Evolutionary conservation across 2,329 filamentous ascomycete species (phyloP), one percentile per base, ranked within the genome.

Genomic region (Cladosporium phlei): DNA sequence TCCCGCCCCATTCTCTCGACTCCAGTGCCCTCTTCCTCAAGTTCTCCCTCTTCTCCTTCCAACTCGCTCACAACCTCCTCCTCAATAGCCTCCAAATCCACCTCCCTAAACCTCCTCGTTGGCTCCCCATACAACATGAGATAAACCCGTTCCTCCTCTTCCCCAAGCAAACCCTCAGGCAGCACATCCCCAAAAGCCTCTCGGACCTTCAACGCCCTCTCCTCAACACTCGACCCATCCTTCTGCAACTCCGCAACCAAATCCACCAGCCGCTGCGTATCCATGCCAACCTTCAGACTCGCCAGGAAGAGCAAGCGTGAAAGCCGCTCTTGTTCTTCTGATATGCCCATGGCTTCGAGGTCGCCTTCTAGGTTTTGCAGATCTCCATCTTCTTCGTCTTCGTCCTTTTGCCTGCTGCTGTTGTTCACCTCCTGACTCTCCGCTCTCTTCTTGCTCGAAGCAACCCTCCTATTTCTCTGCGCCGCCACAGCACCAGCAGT

Each of bases 121-220:
- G 89, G 88, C 25, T 82, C 74, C 1, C 90, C 91, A 63, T 93
- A 96, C 12, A 95, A 69, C 53, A 88, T 76, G 60, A 85, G 81
- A 65, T 95, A 95, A 1, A 95, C 69, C 38, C 70, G 71, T 58
- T 85, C 82, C 64, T 95, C 89, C 44, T 85, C 78, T 1, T 76
- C 73, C 25, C 74, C 81, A 42, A 96, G 66, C 56, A 87, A 80
- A 25, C 77, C 82, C 24, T 80, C 78, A 0, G 90, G 90, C 19
- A 96, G 67, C 0, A 77, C 82, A 59, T 93, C 83, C 51, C 88
- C 84, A 64, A 88, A 94, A 7, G 79, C 75, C 53, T 87, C 83
- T 57, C 85, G 80, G 27, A 47, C 44, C 8, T 19, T 35, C 28
- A 47, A 8, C 7, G 37, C 44, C 6, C 44, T 24, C 35, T 38